Evolutionary conservation across 345 rosid genomes (phyloP).

Genomic region (Luvunga scandens): DNA sequence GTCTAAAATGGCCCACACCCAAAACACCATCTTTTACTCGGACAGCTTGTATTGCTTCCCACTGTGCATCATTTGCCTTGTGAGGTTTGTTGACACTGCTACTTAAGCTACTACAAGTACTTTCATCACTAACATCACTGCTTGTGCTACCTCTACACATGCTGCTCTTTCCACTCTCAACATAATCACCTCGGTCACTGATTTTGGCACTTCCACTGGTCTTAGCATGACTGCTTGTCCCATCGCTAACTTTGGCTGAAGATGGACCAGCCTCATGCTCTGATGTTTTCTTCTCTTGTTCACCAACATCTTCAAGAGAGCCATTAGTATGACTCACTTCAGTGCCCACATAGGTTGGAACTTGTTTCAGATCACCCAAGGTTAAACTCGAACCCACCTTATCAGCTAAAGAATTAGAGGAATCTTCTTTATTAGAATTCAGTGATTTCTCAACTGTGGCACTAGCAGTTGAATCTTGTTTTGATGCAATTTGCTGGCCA

Average conservation of each 20-base stretch:
- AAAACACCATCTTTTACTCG: conserved; percentile 57
- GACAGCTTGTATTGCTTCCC: conserved; percentile 86
- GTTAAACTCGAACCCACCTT: conserved; percentile 50
- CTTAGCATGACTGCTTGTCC: conserved; percentile 34
- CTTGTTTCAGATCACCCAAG: conserved; percentile 39
- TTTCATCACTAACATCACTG: conserved; percentile 77
- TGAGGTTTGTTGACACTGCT: conserved; percentile 65
- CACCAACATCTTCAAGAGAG: conserved; percentile 21
- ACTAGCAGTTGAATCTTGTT: conserved; percentile 20
- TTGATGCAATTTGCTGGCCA: conserved; percentile 23
- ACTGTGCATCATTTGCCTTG: conserved; percentile 67
- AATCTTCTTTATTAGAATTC: conserved; percentile 19
- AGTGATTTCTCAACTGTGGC: conserved; percentile 22
- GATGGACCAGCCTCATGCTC: conserved; percentile 23
- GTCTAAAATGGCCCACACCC: conserved; percentile 77
- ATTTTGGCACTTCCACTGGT: conserved; percentile 41
- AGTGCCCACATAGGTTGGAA: conserved; percentile 19
- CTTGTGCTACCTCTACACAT: conserved; percentile 61
- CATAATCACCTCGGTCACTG: conserved; percentile 43
- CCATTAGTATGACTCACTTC: conserved; percentile 19
- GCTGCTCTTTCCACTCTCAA: conserved; percentile 52
- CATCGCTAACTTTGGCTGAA: conserved; percentile 38
- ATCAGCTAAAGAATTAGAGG: conserved; percentile 41
- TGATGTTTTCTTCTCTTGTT: conserved; percentile 26
- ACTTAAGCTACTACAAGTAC: conserved; percentile 69